These are phyloP conservation scores for Gossypium sturtianum DNA, from an alignment of 345 rosid genomes.

Conservation along the genomic window DNA sequence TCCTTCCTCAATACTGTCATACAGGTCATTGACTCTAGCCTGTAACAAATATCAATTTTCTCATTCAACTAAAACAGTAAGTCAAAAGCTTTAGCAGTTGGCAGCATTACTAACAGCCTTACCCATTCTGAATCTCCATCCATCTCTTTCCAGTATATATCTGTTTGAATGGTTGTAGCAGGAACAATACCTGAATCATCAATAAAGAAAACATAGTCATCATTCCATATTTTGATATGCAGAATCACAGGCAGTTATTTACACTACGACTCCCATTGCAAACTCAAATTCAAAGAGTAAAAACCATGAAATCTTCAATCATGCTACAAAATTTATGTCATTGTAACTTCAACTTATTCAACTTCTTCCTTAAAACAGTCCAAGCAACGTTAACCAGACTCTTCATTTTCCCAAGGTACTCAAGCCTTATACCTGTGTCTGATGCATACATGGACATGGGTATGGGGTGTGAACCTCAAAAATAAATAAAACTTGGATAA, in stretches of 20 bases:
- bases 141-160: slow-evolving; percentile 83
- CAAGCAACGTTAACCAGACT: not conserved
- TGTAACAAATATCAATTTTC: slow-evolving; percentile 27
- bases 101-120: slow-evolving; percentile 26
- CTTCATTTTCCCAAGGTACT: not conserved
- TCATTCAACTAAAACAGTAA: slow-evolving; percentile 3
- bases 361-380: not conserved
- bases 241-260: not conserved
- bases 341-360: slow-evolving; percentile 1
- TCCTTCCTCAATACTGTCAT: slow-evolving; percentile 74
- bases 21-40: slow-evolving; percentile 69
- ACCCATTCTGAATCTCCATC: slow-evolving; percentile 99
- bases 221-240: not conserved
- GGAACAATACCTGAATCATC: slow-evolving; percentile 75
- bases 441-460: not conserved
- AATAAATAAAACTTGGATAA: not conserved
- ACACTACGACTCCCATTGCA: not conserved
- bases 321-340: not conserved
- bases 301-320: not conserved
- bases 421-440: not conserved
- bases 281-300: slow-evolving; percentile 1
- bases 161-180: slow-evolving; percentile 54
- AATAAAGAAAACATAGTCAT: slow-evolving; percentile 1
- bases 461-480: not conserved
- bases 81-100: slow-evolving; percentile 2